Evolutionary conservation across 2,329 filamentous ascomycete species (phyloP).

Genomic region (Pseudocercospora fijiensis): DNA sequence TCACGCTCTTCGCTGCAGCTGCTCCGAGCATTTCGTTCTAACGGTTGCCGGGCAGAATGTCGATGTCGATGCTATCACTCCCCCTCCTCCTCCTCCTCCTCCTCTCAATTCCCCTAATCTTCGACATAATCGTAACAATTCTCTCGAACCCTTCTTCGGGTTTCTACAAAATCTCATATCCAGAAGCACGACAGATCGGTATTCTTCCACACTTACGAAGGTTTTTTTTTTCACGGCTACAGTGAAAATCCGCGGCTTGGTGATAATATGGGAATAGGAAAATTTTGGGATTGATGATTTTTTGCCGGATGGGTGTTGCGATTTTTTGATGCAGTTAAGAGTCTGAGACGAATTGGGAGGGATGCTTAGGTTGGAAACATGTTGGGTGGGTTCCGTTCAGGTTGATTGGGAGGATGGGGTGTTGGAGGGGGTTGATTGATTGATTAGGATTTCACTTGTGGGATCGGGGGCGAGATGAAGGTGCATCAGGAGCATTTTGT

Average conservation of each 20-base stretch:
- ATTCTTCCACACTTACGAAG: conserved; percentile 12
- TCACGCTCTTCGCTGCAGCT: no score
- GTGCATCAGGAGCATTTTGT: not conserved
- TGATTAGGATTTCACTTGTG: no score
- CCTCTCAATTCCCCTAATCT: conserved; percentile 12
- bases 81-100: conserved; percentile 7
- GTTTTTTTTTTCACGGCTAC: conserved; percentile 13
- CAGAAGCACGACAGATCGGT: conserved; percentile 1
- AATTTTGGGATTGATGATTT: conserved; percentile 6
- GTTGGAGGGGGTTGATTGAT: conserved; percentile 20
- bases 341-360: conserved; percentile 9
- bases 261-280: conserved; percentile 2
- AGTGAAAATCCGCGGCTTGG: conserved; percentile 7
- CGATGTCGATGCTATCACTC: no score
- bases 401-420: conserved; percentile 6
- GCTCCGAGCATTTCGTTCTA: no score
- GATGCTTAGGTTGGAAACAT: conserved; percentile 17
- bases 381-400: conserved; percentile 11
- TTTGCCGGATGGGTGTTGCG: conserved; percentile 5
- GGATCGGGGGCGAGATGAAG: not conserved
- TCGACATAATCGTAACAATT: conserved; percentile 12
- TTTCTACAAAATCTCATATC: not conserved
- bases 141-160: conserved; percentile 10
- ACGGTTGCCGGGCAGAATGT: no score
- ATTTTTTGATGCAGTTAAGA: conserved; percentile 13